phyloP scores from a whole-genome alignment of 768 basidiomycete genomes.

The Phylloporus rhodoxanthus region DNA sequence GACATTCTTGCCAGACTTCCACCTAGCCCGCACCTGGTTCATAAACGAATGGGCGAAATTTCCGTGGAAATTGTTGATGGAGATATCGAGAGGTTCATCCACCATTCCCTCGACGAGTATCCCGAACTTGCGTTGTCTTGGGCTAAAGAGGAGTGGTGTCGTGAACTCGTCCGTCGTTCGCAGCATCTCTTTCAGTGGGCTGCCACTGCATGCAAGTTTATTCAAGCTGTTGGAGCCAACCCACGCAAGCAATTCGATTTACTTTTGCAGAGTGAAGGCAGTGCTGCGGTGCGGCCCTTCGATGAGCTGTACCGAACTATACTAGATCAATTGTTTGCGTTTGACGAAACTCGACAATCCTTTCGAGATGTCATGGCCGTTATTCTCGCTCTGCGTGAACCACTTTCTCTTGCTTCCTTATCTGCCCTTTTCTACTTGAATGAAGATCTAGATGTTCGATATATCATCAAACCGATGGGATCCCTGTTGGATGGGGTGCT shows the following conservation, averaged over 20 bases:
- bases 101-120: background rate
- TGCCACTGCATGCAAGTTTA: background rate
- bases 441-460: background rate
- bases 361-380: background rate
- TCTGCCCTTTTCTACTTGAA: background rate
- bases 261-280: background rate
- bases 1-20: constrained; percentile 1
- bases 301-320: background rate
- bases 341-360: background rate
- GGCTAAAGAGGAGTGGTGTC: background rate
- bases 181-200: background rate
- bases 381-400: background rate
- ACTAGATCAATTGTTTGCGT: background rate
- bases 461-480: background rate
- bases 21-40: background rate
- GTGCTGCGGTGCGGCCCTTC: background rate
- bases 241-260: background rate
- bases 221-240: background rate
- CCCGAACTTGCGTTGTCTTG: background rate
- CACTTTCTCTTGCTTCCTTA: background rate
- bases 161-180: background rate
- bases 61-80: background rate
- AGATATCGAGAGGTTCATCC: constrained; percentile 2
- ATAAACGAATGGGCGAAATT: background rate
- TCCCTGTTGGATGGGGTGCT: background rate